These are phyloP conservation scores for Wickerhamomyces alni DNA, from an alignment of 805 yeast species.

Conservation along the genomic window DNA sequence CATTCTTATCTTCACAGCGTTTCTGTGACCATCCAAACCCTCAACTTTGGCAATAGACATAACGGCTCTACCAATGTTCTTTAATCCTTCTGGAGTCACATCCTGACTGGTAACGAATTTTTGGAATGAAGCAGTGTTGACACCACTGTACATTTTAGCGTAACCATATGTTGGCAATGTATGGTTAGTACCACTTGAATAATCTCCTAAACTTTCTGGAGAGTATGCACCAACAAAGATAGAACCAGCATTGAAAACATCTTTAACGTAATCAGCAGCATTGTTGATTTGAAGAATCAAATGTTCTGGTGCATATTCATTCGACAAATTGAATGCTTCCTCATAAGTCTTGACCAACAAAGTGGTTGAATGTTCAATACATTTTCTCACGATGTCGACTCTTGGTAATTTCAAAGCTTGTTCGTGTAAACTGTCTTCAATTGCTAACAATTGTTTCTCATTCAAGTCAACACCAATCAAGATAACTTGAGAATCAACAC, in stretches of 20 bases:
- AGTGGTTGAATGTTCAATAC: constrained; percentile 87
- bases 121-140: constrained; percentile 91
- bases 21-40: constrained; percentile 95
- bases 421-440: constrained; percentile 75
- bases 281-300: constrained; percentile 84
- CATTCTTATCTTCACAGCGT: constrained; percentile 94
- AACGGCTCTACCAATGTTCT: constrained; percentile 90
- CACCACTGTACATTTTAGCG: constrained; percentile 96
- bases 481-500: constrained; percentile 95
- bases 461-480: constrained; percentile 75
- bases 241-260: constrained; percentile 90
- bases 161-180: constrained; percentile 98
- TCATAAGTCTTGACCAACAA: constrained; percentile 62
- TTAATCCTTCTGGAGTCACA: constrained; percentile 78
- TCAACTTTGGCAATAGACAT: constrained; percentile 94
- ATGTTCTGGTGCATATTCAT: constrained; percentile 96
- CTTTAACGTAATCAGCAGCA: constrained; percentile 64
- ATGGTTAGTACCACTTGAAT: constrained; percentile 97
- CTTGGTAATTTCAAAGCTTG: constrained; percentile 88
- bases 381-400: constrained; percentile 86
- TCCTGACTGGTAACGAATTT: constrained; percentile 93
- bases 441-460: constrained; percentile 49
- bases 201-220: constrained; percentile 98
- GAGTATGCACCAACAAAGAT: constrained; percentile 95
- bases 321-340: constrained; percentile 83